These are phyloP conservation scores for Sugiyamaella novakii DNA, from an alignment of 1,139 yeast species.

Conservation along the genomic window DNA sequence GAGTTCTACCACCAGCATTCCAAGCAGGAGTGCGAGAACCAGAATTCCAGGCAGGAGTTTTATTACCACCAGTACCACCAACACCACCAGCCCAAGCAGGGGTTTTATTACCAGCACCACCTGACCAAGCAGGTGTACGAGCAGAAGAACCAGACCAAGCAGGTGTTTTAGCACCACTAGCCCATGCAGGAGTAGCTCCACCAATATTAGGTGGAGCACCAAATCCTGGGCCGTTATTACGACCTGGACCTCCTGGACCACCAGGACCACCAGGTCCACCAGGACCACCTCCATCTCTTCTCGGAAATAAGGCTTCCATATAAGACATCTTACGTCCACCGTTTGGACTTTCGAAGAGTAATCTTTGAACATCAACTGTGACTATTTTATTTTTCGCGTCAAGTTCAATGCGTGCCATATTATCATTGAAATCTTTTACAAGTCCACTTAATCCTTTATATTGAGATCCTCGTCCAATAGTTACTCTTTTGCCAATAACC, in stretches of 20 bases:
- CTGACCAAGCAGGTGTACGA: slow-evolving; percentile 46
- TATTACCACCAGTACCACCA: slow-evolving; percentile 41
- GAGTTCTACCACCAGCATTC: slow-evolving; percentile 44
- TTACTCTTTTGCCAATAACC: slow-evolving; percentile 67
- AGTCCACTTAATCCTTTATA: slow-evolving; percentile 95
- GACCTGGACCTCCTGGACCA: slow-evolving; percentile 44
- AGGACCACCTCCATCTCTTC: slow-evolving; percentile 35
- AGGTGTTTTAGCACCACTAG: slow-evolving; percentile 46
- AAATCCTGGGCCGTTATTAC: slow-evolving; percentile 50
- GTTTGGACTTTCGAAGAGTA: slow-evolving; percentile 68
- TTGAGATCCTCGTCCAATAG: slow-evolving; percentile 81
- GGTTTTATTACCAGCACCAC: slow-evolving; percentile 39
- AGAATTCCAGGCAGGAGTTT: slow-evolving; percentile 46
- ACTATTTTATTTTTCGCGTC: slow-evolving; percentile 90
- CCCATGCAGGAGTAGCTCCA: slow-evolving; percentile 50
- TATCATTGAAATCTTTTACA: slow-evolving; percentile 90
- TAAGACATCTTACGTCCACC: slow-evolving; percentile 66
- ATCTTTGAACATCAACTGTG: slow-evolving; percentile 76
- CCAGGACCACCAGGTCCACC: slow-evolving; percentile 34
- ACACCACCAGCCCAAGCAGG: slow-evolving; percentile 42
- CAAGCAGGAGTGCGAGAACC: slow-evolving; percentile 44
- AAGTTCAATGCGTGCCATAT: slow-evolving; percentile 85
- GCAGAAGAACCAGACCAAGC: slow-evolving; percentile 47
- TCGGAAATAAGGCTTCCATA: slow-evolving; percentile 63
- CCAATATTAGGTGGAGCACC: slow-evolving; percentile 44